phyloP scores from a whole-genome alignment of 2,329 filamentous ascomycete species.

The Pseudogymnoascus sp. region DNA sequence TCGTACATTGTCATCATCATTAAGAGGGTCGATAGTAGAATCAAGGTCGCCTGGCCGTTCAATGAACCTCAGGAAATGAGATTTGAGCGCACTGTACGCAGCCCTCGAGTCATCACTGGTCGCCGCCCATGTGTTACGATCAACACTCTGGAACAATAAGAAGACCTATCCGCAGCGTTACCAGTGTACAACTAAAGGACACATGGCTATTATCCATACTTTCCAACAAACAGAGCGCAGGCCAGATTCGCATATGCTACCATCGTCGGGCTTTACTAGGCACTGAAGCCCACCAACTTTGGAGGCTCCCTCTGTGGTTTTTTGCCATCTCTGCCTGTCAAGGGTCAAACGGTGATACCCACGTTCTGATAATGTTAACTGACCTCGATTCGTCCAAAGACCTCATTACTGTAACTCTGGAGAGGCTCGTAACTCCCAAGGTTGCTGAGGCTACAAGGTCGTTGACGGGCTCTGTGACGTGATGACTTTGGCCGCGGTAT shows the following conservation, averaged over 20 bases:
- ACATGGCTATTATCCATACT: constrained; percentile 35
- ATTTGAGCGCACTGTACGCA: constrained; percentile 63
- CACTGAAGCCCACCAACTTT: constrained; percentile 54
- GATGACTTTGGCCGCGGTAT: constrained; percentile 2
- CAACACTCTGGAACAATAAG: constrained; percentile 63
- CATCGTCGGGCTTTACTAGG: constrained; percentile 51
- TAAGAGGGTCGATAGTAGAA: constrained; percentile 70
- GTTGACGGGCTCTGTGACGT: neutral
- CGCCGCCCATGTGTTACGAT: constrained; percentile 59
- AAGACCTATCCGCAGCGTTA: constrained; percentile 51
- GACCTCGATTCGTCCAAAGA: constrained; percentile 47
- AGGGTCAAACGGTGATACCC: constrained; percentile 7
- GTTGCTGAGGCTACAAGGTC: constrained; percentile 3
- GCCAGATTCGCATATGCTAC: constrained; percentile 60
- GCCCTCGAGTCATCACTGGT: constrained; percentile 60
- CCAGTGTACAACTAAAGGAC: constrained; percentile 5
- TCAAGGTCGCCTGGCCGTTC: constrained; percentile 75
- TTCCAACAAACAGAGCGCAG: constrained; percentile 91
- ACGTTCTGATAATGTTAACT: constrained; percentile 11
- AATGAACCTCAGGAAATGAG: constrained; percentile 73
- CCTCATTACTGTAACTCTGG: constrained; percentile 37
- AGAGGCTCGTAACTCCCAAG: constrained; percentile 8
- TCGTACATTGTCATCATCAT: constrained; percentile 60
- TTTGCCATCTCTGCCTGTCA: constrained; percentile 58
- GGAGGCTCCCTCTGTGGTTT: constrained; percentile 49